Evolutionary conservation across 2,329 filamentous ascomycete species (phyloP).

Genomic region (Aspergillus hiratsukae): DNA sequence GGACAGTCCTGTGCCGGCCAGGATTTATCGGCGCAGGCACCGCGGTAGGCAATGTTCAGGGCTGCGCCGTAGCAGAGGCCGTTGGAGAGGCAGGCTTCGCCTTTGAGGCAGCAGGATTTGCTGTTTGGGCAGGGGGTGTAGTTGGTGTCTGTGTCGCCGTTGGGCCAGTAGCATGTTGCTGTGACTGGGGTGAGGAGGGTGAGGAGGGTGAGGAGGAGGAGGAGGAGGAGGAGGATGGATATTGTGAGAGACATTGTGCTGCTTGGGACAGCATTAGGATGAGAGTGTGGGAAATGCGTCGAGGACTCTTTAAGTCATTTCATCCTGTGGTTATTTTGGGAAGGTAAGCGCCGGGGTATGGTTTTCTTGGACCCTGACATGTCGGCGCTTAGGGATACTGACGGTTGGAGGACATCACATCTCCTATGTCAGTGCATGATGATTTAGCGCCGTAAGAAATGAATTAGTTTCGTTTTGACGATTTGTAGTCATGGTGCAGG

Average conservation of each 20-base stretch:
- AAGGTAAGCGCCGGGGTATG: not conserved
- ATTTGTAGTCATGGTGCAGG: too few species aligned
- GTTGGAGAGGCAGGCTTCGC: constrained; percentile 14
- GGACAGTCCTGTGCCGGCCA: constrained; percentile 13
- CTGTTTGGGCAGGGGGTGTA: constrained; percentile 9
- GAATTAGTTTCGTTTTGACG: too few species aligned
- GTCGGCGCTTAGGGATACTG: not conserved
- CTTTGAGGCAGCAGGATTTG: constrained; percentile 8
- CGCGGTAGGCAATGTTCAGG: constrained; percentile 10
- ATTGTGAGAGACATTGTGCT: not conserved
- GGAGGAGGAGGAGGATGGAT: not conserved
- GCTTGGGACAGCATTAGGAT: not conserved
- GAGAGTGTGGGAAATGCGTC: not conserved
- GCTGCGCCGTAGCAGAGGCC: constrained; percentile 8
- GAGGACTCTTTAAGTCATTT: not conserved
- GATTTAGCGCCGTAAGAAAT: too few species aligned
- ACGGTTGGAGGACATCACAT: not conserved
- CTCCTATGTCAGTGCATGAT: not conserved
- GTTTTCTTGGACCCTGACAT: not conserved
- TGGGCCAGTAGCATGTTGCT: constrained; percentile 6
- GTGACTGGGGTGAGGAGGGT: not conserved
- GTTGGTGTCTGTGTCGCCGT: constrained; percentile 1
- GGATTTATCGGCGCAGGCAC: constrained; percentile 11
- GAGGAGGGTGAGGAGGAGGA: not conserved
- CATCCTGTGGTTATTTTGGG: not conserved